Evolutionary conservation across 2,329 filamentous ascomycete genomes (phyloP).

Genomic region (Pseudogymnoascus verrucosus): DNA sequence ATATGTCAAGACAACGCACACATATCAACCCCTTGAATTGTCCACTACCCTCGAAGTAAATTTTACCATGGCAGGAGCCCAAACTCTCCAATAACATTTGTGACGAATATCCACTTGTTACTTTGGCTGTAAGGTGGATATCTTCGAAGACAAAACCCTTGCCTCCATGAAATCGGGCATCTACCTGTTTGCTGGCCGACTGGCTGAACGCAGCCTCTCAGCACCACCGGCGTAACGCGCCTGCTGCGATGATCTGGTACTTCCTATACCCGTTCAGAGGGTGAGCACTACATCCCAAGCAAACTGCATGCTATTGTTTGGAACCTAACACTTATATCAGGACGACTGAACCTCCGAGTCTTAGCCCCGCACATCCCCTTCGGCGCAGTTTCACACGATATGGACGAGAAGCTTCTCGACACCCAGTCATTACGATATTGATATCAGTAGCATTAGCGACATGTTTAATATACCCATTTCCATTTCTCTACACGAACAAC

Average conservation of each 20-base stretch:
- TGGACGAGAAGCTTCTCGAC: constrained; percentile 60
- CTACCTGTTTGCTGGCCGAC: neutral
- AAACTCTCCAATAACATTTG: neutral
- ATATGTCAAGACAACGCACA: neutral
- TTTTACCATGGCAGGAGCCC: neutral
- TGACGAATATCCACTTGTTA: neutral
- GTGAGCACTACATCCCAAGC: constrained; percentile 39
- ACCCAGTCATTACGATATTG: constrained; percentile 67
- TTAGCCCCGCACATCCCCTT: constrained; percentile 57
- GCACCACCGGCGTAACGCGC: neutral
- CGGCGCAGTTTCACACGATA: constrained; percentile 59
- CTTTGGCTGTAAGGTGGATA: neutral
- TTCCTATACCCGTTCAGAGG: constrained; percentile 69
- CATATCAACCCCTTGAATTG: neutral
- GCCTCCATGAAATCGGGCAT: neutral
- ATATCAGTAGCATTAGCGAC: constrained; percentile 65
- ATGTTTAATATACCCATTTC: constrained; percentile 63
- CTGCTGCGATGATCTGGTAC: constrained; percentile 59
- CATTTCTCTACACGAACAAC: constrained; percentile 66
- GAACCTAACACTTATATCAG: constrained; percentile 33
- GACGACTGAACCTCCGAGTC: constrained; percentile 64
- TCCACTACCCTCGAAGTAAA: neutral
- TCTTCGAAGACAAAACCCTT: neutral
- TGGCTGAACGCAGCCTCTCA: too few relatives aligned
- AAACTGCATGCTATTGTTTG: constrained; percentile 13